Evolutionary conservation across 202 grass and related monocot genomes (phyloP).

Genomic region (Cymbopogon flexuosus): DNA sequence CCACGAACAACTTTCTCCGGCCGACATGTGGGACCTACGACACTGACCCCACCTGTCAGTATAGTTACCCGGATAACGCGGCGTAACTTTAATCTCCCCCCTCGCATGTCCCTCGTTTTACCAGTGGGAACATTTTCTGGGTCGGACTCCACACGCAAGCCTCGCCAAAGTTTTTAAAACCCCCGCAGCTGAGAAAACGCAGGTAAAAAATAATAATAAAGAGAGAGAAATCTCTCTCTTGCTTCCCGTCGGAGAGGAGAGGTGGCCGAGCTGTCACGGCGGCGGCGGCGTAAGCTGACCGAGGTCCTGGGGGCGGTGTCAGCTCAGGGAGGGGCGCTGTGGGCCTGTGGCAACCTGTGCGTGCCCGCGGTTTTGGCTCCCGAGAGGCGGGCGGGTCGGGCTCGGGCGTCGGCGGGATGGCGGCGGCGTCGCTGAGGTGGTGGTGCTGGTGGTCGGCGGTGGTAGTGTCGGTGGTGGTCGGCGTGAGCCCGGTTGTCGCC

Average conservation of each 20-base stretch:
- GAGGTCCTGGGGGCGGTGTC: not conserved
- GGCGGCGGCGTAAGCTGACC: conserved; percentile 9
- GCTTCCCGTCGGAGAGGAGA: not conserved
- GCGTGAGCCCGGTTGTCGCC: conserved; percentile 29
- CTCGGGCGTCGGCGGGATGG: conserved; percentile 1
- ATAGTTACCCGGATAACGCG: accelerated
- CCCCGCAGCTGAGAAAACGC: not conserved
- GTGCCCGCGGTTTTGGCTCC: not conserved
- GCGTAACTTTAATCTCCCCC: not conserved
- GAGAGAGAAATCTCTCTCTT: not conserved
- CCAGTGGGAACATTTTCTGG: conserved; percentile 35
- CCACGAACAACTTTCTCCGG: accelerated
- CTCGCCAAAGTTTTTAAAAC: conserved; percentile 28
- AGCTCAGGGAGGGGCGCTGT: not conserved
- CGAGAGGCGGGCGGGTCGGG: not conserved
- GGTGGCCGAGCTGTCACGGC: not conserved
- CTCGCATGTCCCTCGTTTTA: conserved; percentile 15
- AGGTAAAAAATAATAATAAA: not conserved
- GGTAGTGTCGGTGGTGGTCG: conserved; percentile 1
- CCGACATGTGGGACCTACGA: accelerated
- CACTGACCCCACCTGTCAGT: not conserved
- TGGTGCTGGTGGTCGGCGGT: not conserved
- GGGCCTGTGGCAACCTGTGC: not conserved
- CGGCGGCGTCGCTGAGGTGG: not conserved
- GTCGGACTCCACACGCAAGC: conserved; percentile 13